These are phyloP conservation scores for Alternaria arborescens DNA, from an alignment of 2,329 filamentous ascomycete species.

Conservation along the genomic window DNA sequence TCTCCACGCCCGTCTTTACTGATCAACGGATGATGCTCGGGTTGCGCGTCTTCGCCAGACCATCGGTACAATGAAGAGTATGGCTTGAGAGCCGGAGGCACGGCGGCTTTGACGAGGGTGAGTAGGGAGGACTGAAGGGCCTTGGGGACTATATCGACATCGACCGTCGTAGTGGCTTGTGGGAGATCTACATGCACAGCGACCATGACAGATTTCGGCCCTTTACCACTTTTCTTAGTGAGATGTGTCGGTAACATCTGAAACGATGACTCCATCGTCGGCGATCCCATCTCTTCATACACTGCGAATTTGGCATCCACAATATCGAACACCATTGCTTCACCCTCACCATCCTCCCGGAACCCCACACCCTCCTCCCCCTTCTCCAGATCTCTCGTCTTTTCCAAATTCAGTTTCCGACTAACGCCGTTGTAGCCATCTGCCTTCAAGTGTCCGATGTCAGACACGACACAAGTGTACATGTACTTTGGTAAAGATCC, in stretches of 20 bases:
- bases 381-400: neutral
- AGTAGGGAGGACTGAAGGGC: slow-evolving; percentile 1
- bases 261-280: neutral
- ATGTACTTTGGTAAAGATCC: neutral
- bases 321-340: slow-evolving; percentile 7
- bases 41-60: slow-evolving; percentile 20
- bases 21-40: slow-evolving; percentile 26
- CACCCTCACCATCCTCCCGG: neutral
- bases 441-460: neutral
- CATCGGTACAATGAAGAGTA: slow-evolving; percentile 19
- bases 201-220: slow-evolving; percentile 1
- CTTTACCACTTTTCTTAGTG: neutral
- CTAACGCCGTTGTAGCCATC: slow-evolving; percentile 5
- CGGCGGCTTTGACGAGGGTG: neutral
- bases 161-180: neutral
- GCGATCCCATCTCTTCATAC: neutral
- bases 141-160: neutral
- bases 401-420: slow-evolving; percentile 6
- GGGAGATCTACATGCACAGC: neutral
- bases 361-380: neutral
- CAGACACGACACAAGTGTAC: slow-evolving; percentile 3
- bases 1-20: slow-evolving; percentile 10
- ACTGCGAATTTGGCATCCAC: slow-evolving; percentile 6
- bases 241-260: neutral
- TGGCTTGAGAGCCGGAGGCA: slow-evolving; percentile 1